Conservation (phyloP, 805 yeast species). For the Suhomyces canberraensis region DNA sequence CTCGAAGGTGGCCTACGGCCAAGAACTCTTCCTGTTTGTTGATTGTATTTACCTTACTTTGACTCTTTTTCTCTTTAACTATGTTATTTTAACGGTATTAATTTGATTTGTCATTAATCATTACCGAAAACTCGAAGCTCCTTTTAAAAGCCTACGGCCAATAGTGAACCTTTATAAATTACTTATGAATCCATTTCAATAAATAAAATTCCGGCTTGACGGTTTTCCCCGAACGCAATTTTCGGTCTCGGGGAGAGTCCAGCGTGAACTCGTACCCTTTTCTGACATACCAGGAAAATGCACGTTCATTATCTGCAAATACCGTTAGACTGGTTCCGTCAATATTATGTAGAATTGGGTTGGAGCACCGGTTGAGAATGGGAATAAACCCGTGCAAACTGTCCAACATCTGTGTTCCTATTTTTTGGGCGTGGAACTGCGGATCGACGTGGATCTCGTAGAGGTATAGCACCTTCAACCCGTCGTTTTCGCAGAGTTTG, state of each 20-base stretch:
- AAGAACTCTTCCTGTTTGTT: no score
- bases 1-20: no score
- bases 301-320: constrained; percentile 43
- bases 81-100: no score
- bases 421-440: constrained; percentile 25
- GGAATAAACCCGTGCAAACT: constrained; percentile 32
- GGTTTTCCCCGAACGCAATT: constrained; percentile 36
- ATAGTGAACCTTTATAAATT: no score
- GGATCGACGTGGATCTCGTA: constrained; percentile 54
- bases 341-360: constrained; percentile 7
- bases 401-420: constrained; percentile 41
- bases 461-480: constrained; percentile 41
- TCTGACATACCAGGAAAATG: constrained; percentile 41
- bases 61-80: no score
- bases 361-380: neutral
- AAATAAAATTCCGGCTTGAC: constrained; percentile 46
- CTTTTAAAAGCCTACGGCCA: no score
- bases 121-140: no score
- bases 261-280: constrained; percentile 36
- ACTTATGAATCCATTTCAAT: constrained; percentile 4
- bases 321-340: constrained; percentile 47
- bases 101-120: no score
- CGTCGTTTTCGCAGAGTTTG: constrained; percentile 41
- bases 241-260: constrained; percentile 45
- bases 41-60: no score